Evolutionary conservation across 1,284 basidiomycete genomes (phyloP).

Genomic region (Hymenochaete sp.): DNA sequence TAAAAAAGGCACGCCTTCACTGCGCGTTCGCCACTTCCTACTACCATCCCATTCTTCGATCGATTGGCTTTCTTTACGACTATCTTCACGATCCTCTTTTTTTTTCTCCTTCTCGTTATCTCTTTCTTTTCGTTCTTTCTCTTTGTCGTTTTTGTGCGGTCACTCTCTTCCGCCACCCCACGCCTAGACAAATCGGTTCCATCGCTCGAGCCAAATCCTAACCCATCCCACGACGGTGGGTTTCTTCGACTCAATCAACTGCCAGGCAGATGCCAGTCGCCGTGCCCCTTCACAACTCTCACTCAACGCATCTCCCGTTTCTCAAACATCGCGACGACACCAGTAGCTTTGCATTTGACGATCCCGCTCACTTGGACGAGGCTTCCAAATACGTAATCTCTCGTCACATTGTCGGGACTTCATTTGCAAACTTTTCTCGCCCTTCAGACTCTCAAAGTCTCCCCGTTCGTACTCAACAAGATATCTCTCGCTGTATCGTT

Average conservation of each 20-base stretch:
- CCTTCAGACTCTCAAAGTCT: no score
- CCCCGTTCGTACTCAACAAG: no score
- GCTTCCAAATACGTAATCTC: conserved; percentile 39
- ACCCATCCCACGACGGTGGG: conserved; percentile 22
- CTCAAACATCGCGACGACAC: conserved; percentile 54
- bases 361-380: conserved; percentile 29
- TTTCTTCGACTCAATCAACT: conserved; percentile 24
- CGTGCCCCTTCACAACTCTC: conserved; percentile 51
- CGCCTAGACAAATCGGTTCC: conserved; percentile 9
- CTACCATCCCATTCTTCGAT: conserved; percentile 30
- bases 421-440: no score
- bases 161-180: conserved; percentile 5
- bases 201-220: conserved; percentile 1
- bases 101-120: conserved; percentile 22
- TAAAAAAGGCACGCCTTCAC: conserved; percentile 84
- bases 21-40: conserved; percentile 83
- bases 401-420: no score
- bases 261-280: conserved; percentile 73
- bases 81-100: conserved; percentile 39
- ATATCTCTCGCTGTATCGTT: no score
- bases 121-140: background rate
- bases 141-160: conserved; percentile 1
- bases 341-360: conserved; percentile 17
- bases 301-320: conserved; percentile 51
- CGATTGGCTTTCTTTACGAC: conserved; percentile 31